Evolutionary conservation across 2,329 filamentous ascomycete genomes (phyloP), one percentile per base, ranked within the genome.

Genomic region (Metarhizium rileyi): DNA sequence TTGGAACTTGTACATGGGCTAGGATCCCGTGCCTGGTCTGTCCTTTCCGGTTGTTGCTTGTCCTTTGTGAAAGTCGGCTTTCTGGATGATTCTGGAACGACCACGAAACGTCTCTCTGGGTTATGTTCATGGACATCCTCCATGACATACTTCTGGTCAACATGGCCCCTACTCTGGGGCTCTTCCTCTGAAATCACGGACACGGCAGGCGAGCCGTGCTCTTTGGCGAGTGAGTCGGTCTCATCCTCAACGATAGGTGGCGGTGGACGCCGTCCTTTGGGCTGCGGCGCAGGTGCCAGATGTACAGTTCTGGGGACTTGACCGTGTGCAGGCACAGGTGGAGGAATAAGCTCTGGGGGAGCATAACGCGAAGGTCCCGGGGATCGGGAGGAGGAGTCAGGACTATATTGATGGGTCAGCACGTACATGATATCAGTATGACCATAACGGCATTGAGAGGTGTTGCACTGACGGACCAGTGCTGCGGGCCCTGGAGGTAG

Each of bases 201-300:
- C 46, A 56, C 56, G 35, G 63, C 52, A 10, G 48, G 46, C 26
- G 66, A 65, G 25, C 72, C 71, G 57, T 78, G 66, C 61, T 90
- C 86, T 61, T 74, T 80, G 5, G 76, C 76, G 35, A 87, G 65
- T 7, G 84, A 78, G 14, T 70, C 73, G 16, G 62, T 68, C 63
- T 88, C 86, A 61, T 90, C 85, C 62, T 90, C 86, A 44, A 84
- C 83, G 33, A 66, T 81, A 4, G 85, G 83, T 18, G 73, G 71
- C 1, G 84, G 84, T 5, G 84, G 81, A 61, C 71, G 74, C 52
- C 63, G 59, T 49, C 54, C 64, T 60, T 45, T 50, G 16, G 36
- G 18, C 3, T 48, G 22, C 30, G 51, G 48, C 48, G 51, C 51
- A 14, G 51, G 51, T 16, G 45, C 51, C 9, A 52, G 41, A 20